These are phyloP conservation scores for Paraurostyla sp. DNA, from an alignment of 73 alveolate genomes.

Conservation along the genomic window DNA sequence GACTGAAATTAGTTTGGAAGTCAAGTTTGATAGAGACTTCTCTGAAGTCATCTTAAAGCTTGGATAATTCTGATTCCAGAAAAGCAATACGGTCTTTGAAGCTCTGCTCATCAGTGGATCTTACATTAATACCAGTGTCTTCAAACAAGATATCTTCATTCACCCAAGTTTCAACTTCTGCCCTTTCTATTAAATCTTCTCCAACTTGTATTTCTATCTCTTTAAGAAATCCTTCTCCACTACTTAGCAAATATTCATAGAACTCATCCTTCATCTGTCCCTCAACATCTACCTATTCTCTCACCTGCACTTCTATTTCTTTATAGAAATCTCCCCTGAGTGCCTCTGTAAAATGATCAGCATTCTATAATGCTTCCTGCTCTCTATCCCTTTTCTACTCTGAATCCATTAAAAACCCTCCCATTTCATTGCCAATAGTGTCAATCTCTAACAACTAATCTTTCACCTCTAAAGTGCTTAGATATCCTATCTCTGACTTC, in stretches of 20 bases:
- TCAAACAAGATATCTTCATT: slow-evolving; percentile 17
- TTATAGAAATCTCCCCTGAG: slow-evolving; percentile 14
- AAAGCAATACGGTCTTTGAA: background rate
- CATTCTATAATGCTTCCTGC: background rate
- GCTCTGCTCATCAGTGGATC: background rate
- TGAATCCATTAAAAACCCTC: background rate
- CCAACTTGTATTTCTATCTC: background rate
- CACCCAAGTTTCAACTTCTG: background rate
- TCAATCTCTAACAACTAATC: background rate
- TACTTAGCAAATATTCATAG: background rate
- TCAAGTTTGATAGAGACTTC: background rate
- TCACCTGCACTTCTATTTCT: background rate
- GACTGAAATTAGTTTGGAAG: background rate
- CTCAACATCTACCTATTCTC: background rate
- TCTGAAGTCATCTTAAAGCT: background rate
- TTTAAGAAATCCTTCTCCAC: background rate
- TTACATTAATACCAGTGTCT: slow-evolving; percentile 35
- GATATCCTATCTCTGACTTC: background rate
- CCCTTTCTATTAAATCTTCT: slow-evolving; percentile 14
- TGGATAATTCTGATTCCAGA: background rate
- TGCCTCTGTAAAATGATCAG: slow-evolving; percentile 21
- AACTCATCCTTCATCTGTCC: background rate
- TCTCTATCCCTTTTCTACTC: slow-evolving; percentile 17
- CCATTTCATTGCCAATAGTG: slow-evolving; percentile 18
- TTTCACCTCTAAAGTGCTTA: background rate